A percentile compares a stretch with the other conserved stretches of the same genome.
Evolutionary conservation across 1,284 basidiomycete genomes (phyloP).

Genomic region (Farysia itapuensis): DNA sequence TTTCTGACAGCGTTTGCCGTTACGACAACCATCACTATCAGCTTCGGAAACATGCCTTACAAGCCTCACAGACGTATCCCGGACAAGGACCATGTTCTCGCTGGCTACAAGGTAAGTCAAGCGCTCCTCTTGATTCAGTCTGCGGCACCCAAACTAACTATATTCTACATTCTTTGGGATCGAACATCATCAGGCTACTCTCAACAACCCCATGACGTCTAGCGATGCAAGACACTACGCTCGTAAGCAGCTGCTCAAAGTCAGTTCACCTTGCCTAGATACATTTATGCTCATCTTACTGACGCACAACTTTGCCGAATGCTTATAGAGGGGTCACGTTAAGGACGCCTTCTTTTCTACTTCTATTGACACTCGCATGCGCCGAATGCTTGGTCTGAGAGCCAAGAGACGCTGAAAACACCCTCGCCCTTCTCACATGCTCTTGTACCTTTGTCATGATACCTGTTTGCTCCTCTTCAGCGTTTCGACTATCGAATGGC

Average conservation of each 20-base stretch:
- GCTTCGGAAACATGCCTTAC: conserved; percentile 33
- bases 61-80: conserved; percentile 27
- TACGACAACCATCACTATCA: neutral
- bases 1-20: no score
- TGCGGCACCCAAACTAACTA: no score
- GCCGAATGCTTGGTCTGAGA: conserved; percentile 26
- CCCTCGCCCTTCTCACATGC: no score
- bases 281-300: neutral
- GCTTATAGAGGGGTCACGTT: conserved; percentile 24
- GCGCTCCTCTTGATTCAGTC: no score
- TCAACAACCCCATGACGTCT: conserved; percentile 39
- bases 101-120: conserved; percentile 32
- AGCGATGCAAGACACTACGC: conserved; percentile 33
- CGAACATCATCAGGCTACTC: conserved; percentile 40
- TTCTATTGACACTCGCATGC: conserved; percentile 23
- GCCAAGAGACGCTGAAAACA: conserved; percentile 32
- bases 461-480: no score
- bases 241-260: conserved; percentile 35
- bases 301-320: neutral
- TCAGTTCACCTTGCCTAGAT: conserved; percentile 4
- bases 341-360: conserved; percentile 32
- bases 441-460: no score
- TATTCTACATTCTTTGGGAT: no score
- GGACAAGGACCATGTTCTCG: conserved; percentile 33
- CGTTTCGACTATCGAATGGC: no score